Evolutionary conservation across 129 eudicot genomes (phyloP), one percentile per base, ranked within the genome.

Genomic region (Tagetes patula): DNA sequence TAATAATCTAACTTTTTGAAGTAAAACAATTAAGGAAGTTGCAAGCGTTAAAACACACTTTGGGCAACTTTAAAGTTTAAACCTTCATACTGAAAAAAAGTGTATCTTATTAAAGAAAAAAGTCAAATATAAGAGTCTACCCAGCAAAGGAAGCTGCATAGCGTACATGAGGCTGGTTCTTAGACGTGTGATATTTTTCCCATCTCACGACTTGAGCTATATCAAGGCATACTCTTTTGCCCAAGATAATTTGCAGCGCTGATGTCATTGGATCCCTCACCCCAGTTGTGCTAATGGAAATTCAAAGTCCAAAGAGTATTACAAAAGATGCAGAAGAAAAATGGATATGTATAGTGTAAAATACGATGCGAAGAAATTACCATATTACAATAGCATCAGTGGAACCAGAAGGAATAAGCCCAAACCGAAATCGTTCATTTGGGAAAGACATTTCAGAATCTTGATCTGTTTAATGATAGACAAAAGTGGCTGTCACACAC

Each of bases 141-240:
- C 99, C 99, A 48, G 95, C 91, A 73, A 94, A 94, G 30, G 94
- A 87, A 81, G 99, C 99, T 63, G 99, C 95, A 84, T 94, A 94
- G 85, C 96, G 99, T 80, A 88, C 91, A 75, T 60, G 79, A 58
- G 95, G 96, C 80, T 85, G 85, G 49, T 79, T 87, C 59, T 83
- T 83, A 48, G 97, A 88, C 14, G 82, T 70, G 39, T 33, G 71
- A 34, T 94, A 88, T 43, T 77, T 73, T 82, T 86, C 87, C 99
- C 99, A 90, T 78, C 91, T 41, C 52, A 94, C 96, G 53, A 94
- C 90, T 85, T 94, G 96, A 88, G 92, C 97, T 61, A 94, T 81
- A 87, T 94, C 99, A 50, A 94, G 92, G 77, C 75, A 41, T 77
- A 94, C 84, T 84, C 87, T 84, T 84, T 88, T 94, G 50, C 99